These are phyloP conservation scores for Plantago major DNA, from an alignment of 257 asterid species.

Conservation along the genomic window DNA sequence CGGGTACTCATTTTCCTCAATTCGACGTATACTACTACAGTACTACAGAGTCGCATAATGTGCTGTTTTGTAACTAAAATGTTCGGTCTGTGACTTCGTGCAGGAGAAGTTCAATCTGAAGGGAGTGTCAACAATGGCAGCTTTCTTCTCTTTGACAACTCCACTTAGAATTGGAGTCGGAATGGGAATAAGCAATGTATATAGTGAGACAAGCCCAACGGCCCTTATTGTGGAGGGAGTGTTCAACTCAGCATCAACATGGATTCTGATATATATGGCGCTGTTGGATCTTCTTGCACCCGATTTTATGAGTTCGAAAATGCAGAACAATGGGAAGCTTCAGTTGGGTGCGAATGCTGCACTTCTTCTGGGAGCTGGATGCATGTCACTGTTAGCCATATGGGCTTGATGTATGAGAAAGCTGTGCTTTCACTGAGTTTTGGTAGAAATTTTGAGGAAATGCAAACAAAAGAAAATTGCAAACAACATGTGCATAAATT, in stretches of 20 bases:
- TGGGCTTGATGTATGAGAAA: conserved; percentile 23
- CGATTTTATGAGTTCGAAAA: conserved; percentile 29
- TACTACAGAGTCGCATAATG: no score
- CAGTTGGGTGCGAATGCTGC: conserved; percentile 22
- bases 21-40: no score
- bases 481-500: no score
- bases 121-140: conserved; percentile 22
- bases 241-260: conserved; percentile 33
- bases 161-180: conserved; percentile 27
- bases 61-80: neutral
- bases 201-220: conserved; percentile 29
- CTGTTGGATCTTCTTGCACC: conserved; percentile 32
- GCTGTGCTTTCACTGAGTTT: neutral
- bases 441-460: neutral
- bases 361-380: conserved; percentile 29
- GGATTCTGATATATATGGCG: conserved; percentile 35
- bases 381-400: conserved; percentile 32
- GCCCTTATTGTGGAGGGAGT: conserved; percentile 31
- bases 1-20: conserved; percentile 24
- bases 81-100: neutral
- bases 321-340: conserved; percentile 25
- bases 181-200: conserved; percentile 24
- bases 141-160: conserved; percentile 27
- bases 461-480: no score
- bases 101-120: conserved; percentile 29